Evolutionary conservation across 225 moss, liverwort and hornwort genomes (phyloP), one percentile per base, ranked within the genome.

Genomic region (Bryum argenteum): DNA sequence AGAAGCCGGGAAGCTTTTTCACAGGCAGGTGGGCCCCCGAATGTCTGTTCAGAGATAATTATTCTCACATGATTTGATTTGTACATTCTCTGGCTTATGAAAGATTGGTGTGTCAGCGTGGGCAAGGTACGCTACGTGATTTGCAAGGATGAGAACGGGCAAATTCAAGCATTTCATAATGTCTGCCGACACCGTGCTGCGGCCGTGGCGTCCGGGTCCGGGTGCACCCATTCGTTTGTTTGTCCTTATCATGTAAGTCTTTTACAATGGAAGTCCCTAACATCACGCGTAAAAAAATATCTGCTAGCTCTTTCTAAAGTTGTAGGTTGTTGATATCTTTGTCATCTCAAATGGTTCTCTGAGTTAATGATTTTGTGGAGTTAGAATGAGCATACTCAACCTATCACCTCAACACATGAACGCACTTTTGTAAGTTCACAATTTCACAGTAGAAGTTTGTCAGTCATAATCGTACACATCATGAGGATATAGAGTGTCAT

Each of bases 161-260:
- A 79, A 54, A 45, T 92, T 26, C 94, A 86, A 51, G 91, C 92
- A 20, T 98, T 89, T 65, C 91, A 98, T 91, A 98, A 98, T 67
- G 94, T 98, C 42, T 98, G 94, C 59, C 92, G 94, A 8, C 97
- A 98, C 70, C 97, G 91, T 74, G 97, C 97, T 57, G 97, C 94
- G 4, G 91, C 97, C 16, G 91, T 98, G 53, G 97, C 94, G 20
- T 80, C 89, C 19, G 94, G 97, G 71, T 83, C 83, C 20, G 97
- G 97, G 59, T 98, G 91, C 80, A 67, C 81, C 43, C 72, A 78
- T 41, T 85, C 89, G 13, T 97, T 97, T 66, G 80, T 94, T 73
- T 98, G 97, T 81, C 92, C 97, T 51, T 98, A 98, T 76, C 97
- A 94, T 81, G 93, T 94, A 72, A 76, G 77, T 53, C 61, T 52